A percentile compares a stretch with the other conserved stretches of the same genome.
Evolutionary conservation across 495 filamentous ascomycete species (phyloP).

Genomic region (Penicillium chermesinum): DNA sequence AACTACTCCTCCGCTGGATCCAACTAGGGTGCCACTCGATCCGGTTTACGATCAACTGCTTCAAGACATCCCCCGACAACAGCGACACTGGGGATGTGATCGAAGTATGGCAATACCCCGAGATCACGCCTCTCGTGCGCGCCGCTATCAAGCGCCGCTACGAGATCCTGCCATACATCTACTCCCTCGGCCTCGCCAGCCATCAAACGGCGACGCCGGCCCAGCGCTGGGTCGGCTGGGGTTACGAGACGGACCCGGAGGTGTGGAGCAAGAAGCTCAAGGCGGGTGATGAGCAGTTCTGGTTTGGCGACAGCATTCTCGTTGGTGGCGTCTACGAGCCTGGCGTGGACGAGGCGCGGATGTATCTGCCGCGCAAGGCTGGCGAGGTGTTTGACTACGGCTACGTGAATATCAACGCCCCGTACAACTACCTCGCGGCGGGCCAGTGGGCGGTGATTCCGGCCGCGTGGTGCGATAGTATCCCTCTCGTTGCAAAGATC

Average conservation of each 20-base stretch:
- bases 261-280: slow-evolving; percentile 55
- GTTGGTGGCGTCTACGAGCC: slow-evolving; percentile 62
- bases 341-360: slow-evolving; percentile 42
- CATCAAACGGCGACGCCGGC: slow-evolving; percentile 53
- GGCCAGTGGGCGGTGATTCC: slow-evolving; percentile 57
- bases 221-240: slow-evolving; percentile 66
- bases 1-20: slow-evolving; percentile 65
- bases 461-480: slow-evolving; percentile 54
- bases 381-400: slow-evolving; percentile 42
- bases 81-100: slow-evolving; percentile 62
- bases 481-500: slow-evolving; percentile 57
- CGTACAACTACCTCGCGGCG: slow-evolving; percentile 52
- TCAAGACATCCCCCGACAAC: slow-evolving; percentile 59
- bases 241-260: slow-evolving; percentile 57
- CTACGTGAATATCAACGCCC: slow-evolving; percentile 57
- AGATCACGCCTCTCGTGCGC: slow-evolving; percentile 54
- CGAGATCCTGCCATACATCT: slow-evolving; percentile 64
- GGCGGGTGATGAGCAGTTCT: slow-evolving; percentile 61
- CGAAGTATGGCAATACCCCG: slow-evolving; percentile 68
- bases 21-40: slow-evolving; percentile 64
- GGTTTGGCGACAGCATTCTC: slow-evolving; percentile 62
- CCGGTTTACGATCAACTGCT: slow-evolving; percentile 70
- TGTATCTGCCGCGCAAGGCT: slow-evolving; percentile 55
- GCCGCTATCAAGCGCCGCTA: slow-evolving; percentile 62
- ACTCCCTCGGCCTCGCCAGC: slow-evolving; percentile 55